These are phyloP conservation scores for Xerocomellus amylosporus DNA, from an alignment of 768 basidiomycete species.

Conservation along the genomic window DNA sequence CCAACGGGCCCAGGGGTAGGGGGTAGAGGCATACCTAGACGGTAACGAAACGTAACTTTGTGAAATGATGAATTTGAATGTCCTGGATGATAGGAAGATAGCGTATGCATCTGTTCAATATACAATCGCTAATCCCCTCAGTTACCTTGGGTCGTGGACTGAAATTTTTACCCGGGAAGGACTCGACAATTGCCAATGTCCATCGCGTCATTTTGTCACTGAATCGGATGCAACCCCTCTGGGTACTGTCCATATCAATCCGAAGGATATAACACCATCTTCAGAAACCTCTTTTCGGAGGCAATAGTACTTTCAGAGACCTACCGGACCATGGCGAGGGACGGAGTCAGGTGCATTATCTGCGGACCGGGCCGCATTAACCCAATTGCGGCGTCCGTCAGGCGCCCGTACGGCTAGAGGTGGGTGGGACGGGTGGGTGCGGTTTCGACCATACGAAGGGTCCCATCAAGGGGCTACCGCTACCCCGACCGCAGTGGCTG, in stretches of 20 bases:
- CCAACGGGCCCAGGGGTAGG: slow-evolving; percentile 79
- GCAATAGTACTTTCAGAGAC: too few relatives aligned
- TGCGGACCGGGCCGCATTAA: too few relatives aligned
- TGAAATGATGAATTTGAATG: slow-evolving; percentile 15
- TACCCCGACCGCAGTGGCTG: too few relatives aligned
- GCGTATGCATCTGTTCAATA: slow-evolving; percentile 21
- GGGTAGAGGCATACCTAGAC: slow-evolving; percentile 77
- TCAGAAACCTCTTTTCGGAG: too few relatives aligned
- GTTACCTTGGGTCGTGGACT: not conserved
- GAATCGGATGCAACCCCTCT: not conserved
- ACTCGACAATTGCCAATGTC: not conserved
- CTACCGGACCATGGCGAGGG: too few relatives aligned
- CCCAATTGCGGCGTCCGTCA: too few relatives aligned
- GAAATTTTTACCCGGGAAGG: not conserved
- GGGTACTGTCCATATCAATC: not conserved
- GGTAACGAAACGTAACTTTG: slow-evolving; percentile 37
- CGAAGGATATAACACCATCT: too few relatives aligned
- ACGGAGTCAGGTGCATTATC: too few relatives aligned
- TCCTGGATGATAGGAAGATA: slow-evolving; percentile 12
- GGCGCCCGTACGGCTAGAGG: too few relatives aligned
- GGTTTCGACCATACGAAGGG: too few relatives aligned
- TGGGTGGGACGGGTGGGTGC: too few relatives aligned
- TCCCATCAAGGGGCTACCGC: too few relatives aligned
- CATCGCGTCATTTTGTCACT: not conserved
- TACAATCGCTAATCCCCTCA: slow-evolving; percentile 5